phyloP scores from a whole-genome alignment of 208 protist species.

The Crithidia sp. region DNA sequence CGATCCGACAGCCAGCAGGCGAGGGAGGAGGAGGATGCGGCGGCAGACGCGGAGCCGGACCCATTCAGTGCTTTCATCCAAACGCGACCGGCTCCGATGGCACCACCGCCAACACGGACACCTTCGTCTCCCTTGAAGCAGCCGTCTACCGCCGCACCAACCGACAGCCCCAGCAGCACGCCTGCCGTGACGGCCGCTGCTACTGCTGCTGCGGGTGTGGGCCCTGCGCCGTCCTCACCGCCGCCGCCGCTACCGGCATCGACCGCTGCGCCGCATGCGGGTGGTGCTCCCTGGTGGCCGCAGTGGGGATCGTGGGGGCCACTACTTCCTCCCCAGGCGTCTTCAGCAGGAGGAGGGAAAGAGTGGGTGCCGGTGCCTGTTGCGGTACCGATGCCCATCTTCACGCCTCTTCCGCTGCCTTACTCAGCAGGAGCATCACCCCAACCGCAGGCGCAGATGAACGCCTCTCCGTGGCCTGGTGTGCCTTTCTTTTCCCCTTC shows the following conservation, averaged over 20 bases:
- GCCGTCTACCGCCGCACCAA: neutral
- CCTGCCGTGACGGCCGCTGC: no score
- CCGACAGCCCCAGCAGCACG: neutral
- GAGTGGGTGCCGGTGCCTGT: slow-evolving; percentile 8
- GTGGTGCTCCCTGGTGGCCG: no score
- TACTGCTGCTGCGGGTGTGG: neutral
- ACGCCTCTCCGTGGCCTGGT: no score
- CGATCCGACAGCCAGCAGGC: neutral
- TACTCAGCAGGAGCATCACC: neutral
- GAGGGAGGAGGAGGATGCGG: neutral
- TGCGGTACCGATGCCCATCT: slow-evolving; percentile 22
- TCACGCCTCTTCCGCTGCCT: slow-evolving; percentile 18
- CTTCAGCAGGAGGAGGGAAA: no score
- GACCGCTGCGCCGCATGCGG: no score
- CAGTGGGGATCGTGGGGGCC: no score
- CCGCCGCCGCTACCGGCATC: neutral
- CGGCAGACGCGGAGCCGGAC: neutral
- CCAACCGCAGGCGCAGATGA: no score
- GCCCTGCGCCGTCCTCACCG: neutral
- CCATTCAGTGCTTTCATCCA: slow-evolving; percentile 4
- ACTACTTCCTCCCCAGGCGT: no score
- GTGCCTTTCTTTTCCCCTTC: neutral
- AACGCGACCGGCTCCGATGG: neutral
- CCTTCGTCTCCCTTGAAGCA: neutral
- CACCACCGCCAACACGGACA: neutral